Percentiles rank a stretch among this genome's conserved stretches.
phyloP scores from a whole-genome alignment of 164 flowering plant species.

The Vitis cinerea region DNA sequence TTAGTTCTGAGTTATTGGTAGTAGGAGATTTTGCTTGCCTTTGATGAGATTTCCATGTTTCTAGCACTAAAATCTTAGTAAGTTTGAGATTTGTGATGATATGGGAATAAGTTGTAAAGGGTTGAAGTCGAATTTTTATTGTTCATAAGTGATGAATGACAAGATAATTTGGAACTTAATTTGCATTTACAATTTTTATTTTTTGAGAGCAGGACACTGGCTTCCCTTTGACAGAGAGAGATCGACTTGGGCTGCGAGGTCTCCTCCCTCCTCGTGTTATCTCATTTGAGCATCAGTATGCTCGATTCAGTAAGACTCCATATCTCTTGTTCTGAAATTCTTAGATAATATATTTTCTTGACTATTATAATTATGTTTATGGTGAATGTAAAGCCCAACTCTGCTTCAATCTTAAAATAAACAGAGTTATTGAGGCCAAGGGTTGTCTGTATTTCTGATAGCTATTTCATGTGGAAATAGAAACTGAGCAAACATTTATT shows the following conservation, averaged over 20 bases:
- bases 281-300: slow-evolving; percentile 95
- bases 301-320: slow-evolving; percentile 74
- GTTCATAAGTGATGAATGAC: neutral
- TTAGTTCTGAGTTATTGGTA: too few relatives aligned
- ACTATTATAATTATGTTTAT: neutral
- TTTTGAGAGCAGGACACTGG: slow-evolving; percentile 80
- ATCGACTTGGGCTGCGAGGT: slow-evolving; percentile 96
- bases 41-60: too few relatives aligned
- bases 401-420: neutral
- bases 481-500: too few relatives aligned
- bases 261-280: slow-evolving; percentile 96
- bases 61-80: too few relatives aligned
- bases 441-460: too few relatives aligned
- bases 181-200: slow-evolving; percentile 9
- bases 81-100: too few relatives aligned
- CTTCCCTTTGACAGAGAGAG: slow-evolving; percentile 92
- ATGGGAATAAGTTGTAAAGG: too few relatives aligned
- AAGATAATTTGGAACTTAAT: neutral
- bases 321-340: neutral
- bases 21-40: too few relatives aligned
- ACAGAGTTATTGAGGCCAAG: too few relatives aligned
- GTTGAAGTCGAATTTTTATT: neutral
- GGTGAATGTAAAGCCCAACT: neutral
- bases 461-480: too few relatives aligned
- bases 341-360: neutral